Conservation (phyloP, 1,139 yeast species). For the Suhomyces taliae region DNA sequence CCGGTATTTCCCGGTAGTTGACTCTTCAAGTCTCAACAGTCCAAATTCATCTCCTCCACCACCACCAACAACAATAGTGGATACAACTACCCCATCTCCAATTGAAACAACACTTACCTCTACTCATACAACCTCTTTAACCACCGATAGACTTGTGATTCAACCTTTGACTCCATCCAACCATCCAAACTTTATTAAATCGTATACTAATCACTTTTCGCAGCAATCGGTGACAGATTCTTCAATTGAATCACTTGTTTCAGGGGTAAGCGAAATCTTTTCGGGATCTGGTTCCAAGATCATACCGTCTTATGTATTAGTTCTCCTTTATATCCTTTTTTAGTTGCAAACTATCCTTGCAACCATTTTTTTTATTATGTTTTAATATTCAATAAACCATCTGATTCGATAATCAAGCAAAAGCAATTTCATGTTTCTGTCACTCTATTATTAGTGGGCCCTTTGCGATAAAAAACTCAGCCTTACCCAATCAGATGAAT, state of each 20-base stretch:
- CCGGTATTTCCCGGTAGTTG: too few relatives aligned
- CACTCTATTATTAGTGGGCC: not conserved
- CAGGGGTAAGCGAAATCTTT: too few relatives aligned
- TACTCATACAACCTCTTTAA: too few relatives aligned
- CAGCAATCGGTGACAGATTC: not conserved
- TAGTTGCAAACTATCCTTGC: not conserved
- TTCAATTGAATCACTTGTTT: not conserved
- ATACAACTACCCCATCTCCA: too few relatives aligned
- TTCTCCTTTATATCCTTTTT: not conserved
- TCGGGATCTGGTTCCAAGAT: not conserved
- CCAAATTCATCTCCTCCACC: too few relatives aligned
- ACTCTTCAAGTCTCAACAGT: too few relatives aligned
- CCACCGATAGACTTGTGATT: too few relatives aligned
- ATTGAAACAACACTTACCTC: too few relatives aligned
- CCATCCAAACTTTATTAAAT: not conserved
- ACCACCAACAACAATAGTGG: too few relatives aligned
- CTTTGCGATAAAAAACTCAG: not conserved
- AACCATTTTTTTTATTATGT: not conserved
- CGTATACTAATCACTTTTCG: not conserved
- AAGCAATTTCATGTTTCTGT: constrained; percentile 1
- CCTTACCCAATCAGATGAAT: constrained; percentile 1
- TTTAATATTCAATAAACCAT: not conserved
- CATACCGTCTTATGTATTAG: not conserved
- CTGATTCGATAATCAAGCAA: not conserved
- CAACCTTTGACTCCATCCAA: not conserved